A percentile compares a stretch with the other conserved stretches of the same genome.
phyloP scores from a whole-genome alignment of 2,329 filamentous ascomycete genomes.

The Davidsoniella australis region DNA sequence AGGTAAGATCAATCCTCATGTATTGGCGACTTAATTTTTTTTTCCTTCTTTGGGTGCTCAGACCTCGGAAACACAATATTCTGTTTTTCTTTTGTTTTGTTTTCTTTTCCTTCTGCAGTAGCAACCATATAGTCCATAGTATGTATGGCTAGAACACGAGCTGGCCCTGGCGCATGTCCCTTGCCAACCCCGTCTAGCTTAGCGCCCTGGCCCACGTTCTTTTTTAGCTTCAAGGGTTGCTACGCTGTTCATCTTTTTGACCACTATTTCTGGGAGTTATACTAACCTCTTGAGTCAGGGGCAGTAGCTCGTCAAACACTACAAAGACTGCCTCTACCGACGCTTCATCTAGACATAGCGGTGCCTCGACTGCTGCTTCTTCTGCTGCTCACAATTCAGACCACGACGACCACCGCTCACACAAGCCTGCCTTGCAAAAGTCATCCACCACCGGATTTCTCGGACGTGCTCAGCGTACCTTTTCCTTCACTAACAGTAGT shows the following conservation, averaged over 20 bases:
- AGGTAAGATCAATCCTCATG: slow-evolving; percentile 28
- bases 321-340: slow-evolving; percentile 43
- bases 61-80: neutral
- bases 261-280: neutral
- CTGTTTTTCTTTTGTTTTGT: neutral
- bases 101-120: neutral
- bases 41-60: neutral
- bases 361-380: slow-evolving; percentile 43
- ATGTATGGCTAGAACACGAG: slow-evolving; percentile 1
- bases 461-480: slow-evolving; percentile 38
- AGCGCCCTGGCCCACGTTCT: neutral
- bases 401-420: slow-evolving; percentile 5
- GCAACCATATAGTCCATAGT: slow-evolving; percentile 2
- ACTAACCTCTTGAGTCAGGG: slow-evolving; percentile 13
- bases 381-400: slow-evolving; percentile 25
- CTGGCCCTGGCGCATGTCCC: slow-evolving; percentile 8
- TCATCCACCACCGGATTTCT: slow-evolving; percentile 33
- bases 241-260: neutral
- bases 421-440: slow-evolving; percentile 27
- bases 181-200: slow-evolving; percentile 4
- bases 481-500: slow-evolving; percentile 36
- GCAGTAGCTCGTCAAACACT: slow-evolving; percentile 37
- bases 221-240: slow-evolving; percentile 6
- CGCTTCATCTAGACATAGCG: slow-evolving; percentile 44
- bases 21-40: neutral